phyloP scores from a whole-genome alignment of 768 basidiomycete genomes.

The Lentinula edodes region DNA sequence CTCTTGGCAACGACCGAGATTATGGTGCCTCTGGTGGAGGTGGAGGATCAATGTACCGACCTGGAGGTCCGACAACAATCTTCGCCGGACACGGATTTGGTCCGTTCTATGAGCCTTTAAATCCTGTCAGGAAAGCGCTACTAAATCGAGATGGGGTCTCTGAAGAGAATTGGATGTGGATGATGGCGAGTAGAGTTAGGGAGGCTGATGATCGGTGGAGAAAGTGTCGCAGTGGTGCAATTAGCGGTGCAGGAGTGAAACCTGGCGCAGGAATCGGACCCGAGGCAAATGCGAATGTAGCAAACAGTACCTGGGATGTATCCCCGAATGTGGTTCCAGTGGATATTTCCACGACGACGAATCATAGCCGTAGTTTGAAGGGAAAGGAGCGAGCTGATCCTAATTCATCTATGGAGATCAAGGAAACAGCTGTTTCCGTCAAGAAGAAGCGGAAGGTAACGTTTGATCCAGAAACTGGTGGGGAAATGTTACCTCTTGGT shows the following conservation, averaged over 20 bases:
- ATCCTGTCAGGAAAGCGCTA: slow-evolving; percentile 76
- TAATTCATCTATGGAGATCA: slow-evolving; percentile 19
- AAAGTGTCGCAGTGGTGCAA: slow-evolving; percentile 36
- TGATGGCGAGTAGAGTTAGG: slow-evolving; percentile 60
- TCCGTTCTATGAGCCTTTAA: slow-evolving; percentile 83
- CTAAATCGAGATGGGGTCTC: slow-evolving; percentile 76
- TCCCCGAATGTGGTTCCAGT: slow-evolving; percentile 1
- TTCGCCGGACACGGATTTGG: slow-evolving; percentile 84
- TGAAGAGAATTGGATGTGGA: slow-evolving; percentile 90
- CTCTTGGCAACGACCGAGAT: neutral
- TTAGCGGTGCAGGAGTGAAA: slow-evolving; percentile 39
- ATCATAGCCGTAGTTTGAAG: neutral
- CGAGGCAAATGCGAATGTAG: slow-evolving; percentile 21
- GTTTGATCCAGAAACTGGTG: slow-evolving; percentile 15
- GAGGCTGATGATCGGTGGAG: slow-evolving; percentile 64
- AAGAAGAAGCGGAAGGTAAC: slow-evolving; percentile 23
- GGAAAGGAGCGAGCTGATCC: slow-evolving; percentile 19
- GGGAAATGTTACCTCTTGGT: slow-evolving; percentile 44
- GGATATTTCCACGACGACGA: neutral
- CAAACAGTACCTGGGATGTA: slow-evolving; percentile 19
- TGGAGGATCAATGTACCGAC: slow-evolving; percentile 71
- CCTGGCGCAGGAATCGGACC: slow-evolving; percentile 44
- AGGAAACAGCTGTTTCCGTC: slow-evolving; percentile 19
- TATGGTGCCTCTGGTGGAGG: slow-evolving; percentile 35
- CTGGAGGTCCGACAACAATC: slow-evolving; percentile 89